Conservation (phyloP, 1,284 basidiomycete species). For the Ganoderma leucocontextum region DNA sequence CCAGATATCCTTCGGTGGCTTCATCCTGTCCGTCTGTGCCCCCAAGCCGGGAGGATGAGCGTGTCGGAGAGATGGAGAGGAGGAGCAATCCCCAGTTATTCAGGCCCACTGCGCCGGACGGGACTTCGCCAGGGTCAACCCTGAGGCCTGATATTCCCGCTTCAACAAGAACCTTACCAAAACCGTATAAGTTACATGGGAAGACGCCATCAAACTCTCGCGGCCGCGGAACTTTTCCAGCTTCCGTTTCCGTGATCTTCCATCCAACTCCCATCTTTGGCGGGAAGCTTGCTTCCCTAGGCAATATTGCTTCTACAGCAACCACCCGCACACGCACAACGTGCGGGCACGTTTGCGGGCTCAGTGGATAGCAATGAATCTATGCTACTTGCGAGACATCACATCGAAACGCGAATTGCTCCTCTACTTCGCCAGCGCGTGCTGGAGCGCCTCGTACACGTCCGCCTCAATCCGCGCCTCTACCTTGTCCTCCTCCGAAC, state of each 20-base stretch:
- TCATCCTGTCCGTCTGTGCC: background rate
- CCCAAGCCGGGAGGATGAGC: background rate
- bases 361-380: slow-evolving; percentile 16
- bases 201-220: background rate
- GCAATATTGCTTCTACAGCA: background rate
- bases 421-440: slow-evolving; percentile 76
- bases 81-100: background rate
- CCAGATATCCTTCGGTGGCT: slow-evolving; percentile 7
- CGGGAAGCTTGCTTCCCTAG: background rate
- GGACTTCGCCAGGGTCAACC: slow-evolving; percentile 2
- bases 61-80: background rate
- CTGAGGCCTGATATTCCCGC: background rate
- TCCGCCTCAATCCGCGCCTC: slow-evolving; percentile 96
- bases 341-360: background rate
- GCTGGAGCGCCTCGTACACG: slow-evolving; percentile 95
- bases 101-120: background rate
- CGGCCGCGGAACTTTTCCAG: background rate
- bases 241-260: background rate
- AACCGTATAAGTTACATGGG: background rate
- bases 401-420: background rate
- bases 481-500: slow-evolving; percentile 92
- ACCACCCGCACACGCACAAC: background rate
- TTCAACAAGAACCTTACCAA: slow-evolving; percentile 5
- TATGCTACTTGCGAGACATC: slow-evolving; percentile 25
- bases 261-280: background rate